These are phyloP conservation scores for Solanum bulbocastanum DNA, from an alignment of 257 asterid genomes.

Conservation along the genomic window DNA sequence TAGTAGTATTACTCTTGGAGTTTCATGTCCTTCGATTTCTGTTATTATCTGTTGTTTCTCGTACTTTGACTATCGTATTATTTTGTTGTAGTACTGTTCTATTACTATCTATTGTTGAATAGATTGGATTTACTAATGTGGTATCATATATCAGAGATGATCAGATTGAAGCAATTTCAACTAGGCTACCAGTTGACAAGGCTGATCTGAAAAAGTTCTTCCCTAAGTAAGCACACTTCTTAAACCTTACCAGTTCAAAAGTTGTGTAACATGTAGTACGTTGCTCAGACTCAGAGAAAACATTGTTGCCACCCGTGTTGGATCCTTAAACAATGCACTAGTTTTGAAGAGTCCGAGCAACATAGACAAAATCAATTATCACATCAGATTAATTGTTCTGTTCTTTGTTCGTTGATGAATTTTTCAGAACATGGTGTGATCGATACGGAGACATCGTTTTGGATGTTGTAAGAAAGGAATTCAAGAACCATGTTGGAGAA, in stretches of 20 bases:
- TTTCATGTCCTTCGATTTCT: background rate
- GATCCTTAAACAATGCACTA: background rate
- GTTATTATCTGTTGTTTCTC: background rate
- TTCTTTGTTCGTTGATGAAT: background rate
- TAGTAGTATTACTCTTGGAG: too few species aligned
- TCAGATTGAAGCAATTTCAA: conserved; percentile 69
- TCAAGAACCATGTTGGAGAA: conserved; percentile 58
- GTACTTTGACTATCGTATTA: background rate
- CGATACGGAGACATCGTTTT: conserved; percentile 46
- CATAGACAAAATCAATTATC: background rate
- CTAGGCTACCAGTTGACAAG: conserved; percentile 66
- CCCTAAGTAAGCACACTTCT: conserved; percentile 41
- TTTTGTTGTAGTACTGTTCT: background rate
- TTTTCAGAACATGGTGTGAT: conserved; percentile 58
- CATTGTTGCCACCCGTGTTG: background rate
- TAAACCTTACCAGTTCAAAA: background rate
- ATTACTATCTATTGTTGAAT: background rate
- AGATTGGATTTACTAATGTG: background rate
- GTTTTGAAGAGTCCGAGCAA: background rate
- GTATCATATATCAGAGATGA: conserved; percentile 34
- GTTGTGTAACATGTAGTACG: background rate
- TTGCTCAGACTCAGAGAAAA: background rate
- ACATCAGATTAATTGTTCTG: background rate
- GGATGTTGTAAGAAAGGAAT: conserved; percentile 67
- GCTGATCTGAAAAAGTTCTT: conserved; percentile 48